Evolutionary conservation across 2,329 filamentous ascomycete genomes (phyloP).

Genomic region (Colletotrichum noveboracense): DNA sequence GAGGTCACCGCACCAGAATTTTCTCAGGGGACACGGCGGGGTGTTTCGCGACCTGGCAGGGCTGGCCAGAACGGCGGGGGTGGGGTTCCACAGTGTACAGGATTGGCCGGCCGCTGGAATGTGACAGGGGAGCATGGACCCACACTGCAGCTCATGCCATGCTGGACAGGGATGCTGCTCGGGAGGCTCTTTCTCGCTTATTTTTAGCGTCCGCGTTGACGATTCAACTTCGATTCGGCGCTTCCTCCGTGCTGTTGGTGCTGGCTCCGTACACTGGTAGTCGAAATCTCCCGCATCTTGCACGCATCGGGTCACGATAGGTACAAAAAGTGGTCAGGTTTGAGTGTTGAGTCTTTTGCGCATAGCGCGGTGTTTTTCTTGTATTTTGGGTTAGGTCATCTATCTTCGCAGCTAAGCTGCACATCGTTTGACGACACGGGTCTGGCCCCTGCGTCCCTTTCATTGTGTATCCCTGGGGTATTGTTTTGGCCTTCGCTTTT

Average conservation of each 20-base stretch:
- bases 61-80: slow-evolving; percentile 22
- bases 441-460: neutral
- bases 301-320: neutral
- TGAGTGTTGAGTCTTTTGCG: neutral
- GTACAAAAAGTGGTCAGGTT: neutral
- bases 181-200: slow-evolving; percentile 27
- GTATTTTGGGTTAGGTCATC: neutral
- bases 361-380: neutral
- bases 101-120: neutral
- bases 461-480: neutral
- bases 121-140: slow-evolving; percentile 13
- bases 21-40: slow-evolving; percentile 16
- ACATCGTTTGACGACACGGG: neutral
- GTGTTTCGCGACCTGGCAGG: slow-evolving; percentile 18
- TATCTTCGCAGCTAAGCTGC: neutral
- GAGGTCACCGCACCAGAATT: slow-evolving; percentile 9
- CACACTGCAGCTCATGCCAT: slow-evolving; percentile 20
- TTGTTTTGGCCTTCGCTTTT: neutral
- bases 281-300: neutral
- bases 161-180: slow-evolving; percentile 22
- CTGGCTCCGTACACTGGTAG: neutral
- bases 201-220: slow-evolving; percentile 23
- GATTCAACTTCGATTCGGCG: slow-evolving; percentile 14
- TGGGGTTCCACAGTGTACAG: neutral
- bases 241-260: slow-evolving; percentile 29